phyloP scores from a whole-genome alignment of 441 rosid species.

The Theobroma grandiflorum region DNA sequence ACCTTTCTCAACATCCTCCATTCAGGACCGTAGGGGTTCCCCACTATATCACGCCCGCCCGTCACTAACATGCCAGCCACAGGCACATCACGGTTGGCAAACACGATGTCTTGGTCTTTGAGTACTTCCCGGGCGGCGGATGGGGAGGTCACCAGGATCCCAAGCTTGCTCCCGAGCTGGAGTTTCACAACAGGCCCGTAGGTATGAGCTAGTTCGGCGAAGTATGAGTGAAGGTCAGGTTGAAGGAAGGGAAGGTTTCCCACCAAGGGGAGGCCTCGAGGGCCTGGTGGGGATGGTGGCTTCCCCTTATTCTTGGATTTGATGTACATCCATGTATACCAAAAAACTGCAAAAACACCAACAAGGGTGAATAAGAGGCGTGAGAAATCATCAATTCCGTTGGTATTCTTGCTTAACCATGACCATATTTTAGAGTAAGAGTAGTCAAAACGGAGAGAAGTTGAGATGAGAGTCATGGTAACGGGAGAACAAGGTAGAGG shows the following conservation, averaged over 20 bases:
- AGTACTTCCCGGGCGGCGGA: conserved; percentile 52
- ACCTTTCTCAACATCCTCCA: conserved; percentile 66
- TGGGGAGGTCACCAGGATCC: conserved; percentile 50
- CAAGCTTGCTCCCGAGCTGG: conserved; percentile 56
- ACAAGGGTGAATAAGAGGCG: conserved; percentile 15
- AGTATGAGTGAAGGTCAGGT: conserved; percentile 65
- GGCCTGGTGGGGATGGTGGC: conserved; percentile 52
- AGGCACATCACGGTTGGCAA: conserved; percentile 62
- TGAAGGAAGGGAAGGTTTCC: conserved; percentile 52
- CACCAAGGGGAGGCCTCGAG: conserved; percentile 56
- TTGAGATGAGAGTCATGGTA: neutral
- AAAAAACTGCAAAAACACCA: conserved; percentile 37
- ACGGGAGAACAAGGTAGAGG: neutral
- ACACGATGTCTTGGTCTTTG: conserved; percentile 56
- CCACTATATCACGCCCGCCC: conserved; percentile 50
- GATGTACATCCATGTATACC: conserved; percentile 27
- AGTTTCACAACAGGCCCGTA: conserved; percentile 56
- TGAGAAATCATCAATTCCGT: neutral
- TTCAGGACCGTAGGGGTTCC: conserved; percentile 58
- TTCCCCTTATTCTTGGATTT: conserved; percentile 20
- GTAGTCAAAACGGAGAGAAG: neutral
- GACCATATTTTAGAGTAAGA: neutral
- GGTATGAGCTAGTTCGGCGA: conserved; percentile 37
- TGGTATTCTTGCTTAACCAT: neutral
- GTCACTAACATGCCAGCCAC: conserved; percentile 29